A percentile compares a stretch with the other conserved stretches of the same genome.
phyloP scores from a whole-genome alignment of 768 basidiomycete species.

The Pholiota conissans region DNA sequence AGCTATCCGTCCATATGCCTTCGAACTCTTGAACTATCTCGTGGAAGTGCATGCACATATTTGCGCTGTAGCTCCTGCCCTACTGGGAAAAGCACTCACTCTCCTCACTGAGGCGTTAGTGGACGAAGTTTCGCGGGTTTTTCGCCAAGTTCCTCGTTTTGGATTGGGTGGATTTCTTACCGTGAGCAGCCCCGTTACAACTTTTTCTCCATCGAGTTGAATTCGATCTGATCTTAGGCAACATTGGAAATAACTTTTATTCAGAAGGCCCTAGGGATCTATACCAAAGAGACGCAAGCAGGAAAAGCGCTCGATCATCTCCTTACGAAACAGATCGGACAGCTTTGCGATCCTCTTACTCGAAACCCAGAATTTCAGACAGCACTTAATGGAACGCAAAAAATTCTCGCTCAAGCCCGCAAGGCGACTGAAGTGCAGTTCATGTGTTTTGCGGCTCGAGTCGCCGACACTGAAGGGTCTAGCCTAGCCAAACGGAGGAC shows the following conservation, averaged over 20 bases:
- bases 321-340: constrained; percentile 84
- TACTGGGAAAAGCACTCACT: constrained; percentile 77
- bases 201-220: background rate
- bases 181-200: constrained; percentile 41
- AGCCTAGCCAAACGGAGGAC: background rate
- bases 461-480: constrained; percentile 12
- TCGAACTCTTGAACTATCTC: constrained; percentile 79
- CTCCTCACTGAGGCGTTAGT: constrained; percentile 80
- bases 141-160: constrained; percentile 83
- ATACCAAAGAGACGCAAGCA: constrained; percentile 70
- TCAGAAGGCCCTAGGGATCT: constrained; percentile 91
- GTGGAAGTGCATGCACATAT: constrained; percentile 93
- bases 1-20: constrained; percentile 93
- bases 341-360: constrained; percentile 82
- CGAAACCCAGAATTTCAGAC: constrained; percentile 81
- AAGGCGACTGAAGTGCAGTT: constrained; percentile 92
- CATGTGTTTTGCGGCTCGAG: constrained; percentile 84
- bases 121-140: constrained; percentile 75
- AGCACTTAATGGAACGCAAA: constrained; percentile 87
- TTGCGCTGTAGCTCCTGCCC: constrained; percentile 67
- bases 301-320: constrained; percentile 84
- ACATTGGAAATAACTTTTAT: constrained; percentile 98
- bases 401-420: constrained; percentile 79
- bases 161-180: constrained; percentile 99
- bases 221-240: constrained; percentile 56